Percentiles rank a stretch among this genome's conserved stretches.
Evolutionary conservation across 164 flowering plant species (phyloP).

Genomic region (Macadamia tetraphylla): DNA sequence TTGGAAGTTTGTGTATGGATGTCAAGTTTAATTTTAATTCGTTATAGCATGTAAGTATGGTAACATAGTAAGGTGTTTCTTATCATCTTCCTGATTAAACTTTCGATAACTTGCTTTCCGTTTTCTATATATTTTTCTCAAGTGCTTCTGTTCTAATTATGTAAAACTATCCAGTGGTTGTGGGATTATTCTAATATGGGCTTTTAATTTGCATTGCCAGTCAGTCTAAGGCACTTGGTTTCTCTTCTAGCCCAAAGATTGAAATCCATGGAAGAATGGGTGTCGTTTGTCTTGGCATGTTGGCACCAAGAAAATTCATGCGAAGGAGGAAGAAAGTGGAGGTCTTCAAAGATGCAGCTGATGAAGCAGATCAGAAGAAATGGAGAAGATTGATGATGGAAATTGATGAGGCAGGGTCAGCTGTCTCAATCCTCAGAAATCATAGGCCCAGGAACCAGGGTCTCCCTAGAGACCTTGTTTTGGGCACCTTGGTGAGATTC

Average conservation of each 20-base stretch:
- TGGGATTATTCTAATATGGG: neutral
- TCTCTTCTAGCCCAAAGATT: slow-evolving; percentile 16
- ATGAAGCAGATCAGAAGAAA: slow-evolving; percentile 73
- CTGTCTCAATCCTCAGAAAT: slow-evolving; percentile 54
- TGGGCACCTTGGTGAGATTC: slow-evolving; percentile 84
- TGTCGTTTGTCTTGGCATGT: slow-evolving; percentile 69
- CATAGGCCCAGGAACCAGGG: slow-evolving; percentile 36
- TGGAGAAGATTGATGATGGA: slow-evolving; percentile 91
- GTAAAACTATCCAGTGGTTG: neutral
- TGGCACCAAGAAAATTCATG: slow-evolving; percentile 88
- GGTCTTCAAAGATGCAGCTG: slow-evolving; percentile 73
- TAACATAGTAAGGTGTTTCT: neutral
- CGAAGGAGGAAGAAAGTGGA: slow-evolving; percentile 71
- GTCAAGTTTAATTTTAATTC: no score
- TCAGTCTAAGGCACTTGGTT: slow-evolving; percentile 21
- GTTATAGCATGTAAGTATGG: neutral
- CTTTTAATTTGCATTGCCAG: slow-evolving; percentile 22
- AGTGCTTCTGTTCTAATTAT: neutral
- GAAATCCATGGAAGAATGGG: slow-evolving; percentile 28
- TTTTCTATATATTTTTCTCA: neutral
- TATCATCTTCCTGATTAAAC: neutral
- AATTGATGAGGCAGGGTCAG: slow-evolving; percentile 80
- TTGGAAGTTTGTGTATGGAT: neutral
- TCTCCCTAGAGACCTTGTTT: slow-evolving; percentile 67
- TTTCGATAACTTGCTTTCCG: neutral